phyloP scores from a whole-genome alignment of 2,329 filamentous ascomycete species.

The Chaetothyriales sp. region DNA sequence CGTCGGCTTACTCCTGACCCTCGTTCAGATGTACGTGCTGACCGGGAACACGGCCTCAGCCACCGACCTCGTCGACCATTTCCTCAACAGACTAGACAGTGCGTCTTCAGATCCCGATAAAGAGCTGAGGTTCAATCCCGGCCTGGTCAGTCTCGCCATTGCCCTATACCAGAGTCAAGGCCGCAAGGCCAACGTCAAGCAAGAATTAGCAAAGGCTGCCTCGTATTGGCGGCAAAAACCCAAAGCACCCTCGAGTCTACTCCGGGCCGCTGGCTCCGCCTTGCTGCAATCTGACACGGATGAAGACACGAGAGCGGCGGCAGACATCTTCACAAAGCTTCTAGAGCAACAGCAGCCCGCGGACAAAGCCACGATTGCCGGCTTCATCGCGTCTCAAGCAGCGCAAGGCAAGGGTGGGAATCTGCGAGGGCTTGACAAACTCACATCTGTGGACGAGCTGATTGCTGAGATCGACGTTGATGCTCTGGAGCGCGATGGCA shows the following conservation, averaged over 20 bases:
- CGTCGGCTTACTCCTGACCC: constrained; percentile 62
- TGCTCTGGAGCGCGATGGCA: constrained; percentile 31
- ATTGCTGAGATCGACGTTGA: constrained; percentile 29
- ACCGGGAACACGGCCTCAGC: constrained; percentile 59
- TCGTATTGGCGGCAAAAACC: constrained; percentile 60
- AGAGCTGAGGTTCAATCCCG: constrained; percentile 67
- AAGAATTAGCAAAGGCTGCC: constrained; percentile 64
- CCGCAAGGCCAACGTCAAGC: constrained; percentile 54
- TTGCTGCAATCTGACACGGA: constrained; percentile 59
- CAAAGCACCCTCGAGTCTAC: constrained; percentile 46
- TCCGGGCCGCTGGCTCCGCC: constrained; percentile 68
- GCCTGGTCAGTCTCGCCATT: constrained; percentile 64
- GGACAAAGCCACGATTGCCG: constrained; percentile 59
- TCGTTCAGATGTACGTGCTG: constrained; percentile 66
- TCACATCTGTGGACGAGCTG: constrained; percentile 28
- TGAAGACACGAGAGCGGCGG: constrained; percentile 54
- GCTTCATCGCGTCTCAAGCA: constrained; percentile 71
- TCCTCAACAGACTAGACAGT: constrained; percentile 56
- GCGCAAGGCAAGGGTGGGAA: constrained; percentile 35
- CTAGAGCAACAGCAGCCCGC: constrained; percentile 44
- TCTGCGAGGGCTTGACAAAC: constrained; percentile 23
- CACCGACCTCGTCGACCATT: constrained; percentile 57
- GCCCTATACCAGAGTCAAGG: constrained; percentile 64
- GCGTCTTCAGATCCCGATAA: constrained; percentile 41
- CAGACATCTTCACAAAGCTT: constrained; percentile 63